Base-by-base conservation (phyloP, 495 filamentous ascomycete species). In the Hypomontagnella monticulosa region DNA sequence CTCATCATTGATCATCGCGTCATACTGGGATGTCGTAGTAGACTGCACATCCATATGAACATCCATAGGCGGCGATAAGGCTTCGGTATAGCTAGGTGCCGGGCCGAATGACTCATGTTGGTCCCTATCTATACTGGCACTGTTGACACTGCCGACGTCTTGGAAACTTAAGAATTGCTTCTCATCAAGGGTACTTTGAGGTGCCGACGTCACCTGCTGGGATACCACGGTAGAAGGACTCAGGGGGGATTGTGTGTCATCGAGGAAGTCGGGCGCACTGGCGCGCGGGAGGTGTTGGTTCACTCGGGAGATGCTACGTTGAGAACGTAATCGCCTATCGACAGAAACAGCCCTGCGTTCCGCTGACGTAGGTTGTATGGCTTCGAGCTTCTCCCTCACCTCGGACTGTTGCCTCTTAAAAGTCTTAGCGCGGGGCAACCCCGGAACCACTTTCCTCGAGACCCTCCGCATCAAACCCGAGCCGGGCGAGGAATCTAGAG, bases 331-430 rank as follows among this genome's bases (percentile, higher is more conserved):
- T 61, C 86, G 84, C 59, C 89, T 87, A 76, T 92, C 91, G 63
- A 87, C 84, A 3, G 93, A 96, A 18, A 87, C 80, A 19, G 91
- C 85, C 65, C 94, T 86, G 65, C 90, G 85, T 70, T 93, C 91
- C 16, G 85, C 84, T 18, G 75, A 56, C 51, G 81, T 81, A 9
- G 85, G 83, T 5, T 86, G 79, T 23, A 85, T 75, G 20, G 90
- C 87, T 47, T 87, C 82, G 20, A 96, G 81, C 58, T 84, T 87
- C 64, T 93, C 87, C 63, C 91, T 83, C 58, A 81, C 82, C 74
- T 97, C 93, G 19, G 91, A 92, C 69, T 89, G 85, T 70, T 93
- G 92, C 68, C 93, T 84, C 74, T 88, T 89, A 75, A 93, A 92
- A 3, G 91, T 93, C 50, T 86, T 82, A 9, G 87, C 78, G 54